phyloP scores from a whole-genome alignment of 805 yeast species.

The Hanseniaspora hatyaiensis region DNA sequence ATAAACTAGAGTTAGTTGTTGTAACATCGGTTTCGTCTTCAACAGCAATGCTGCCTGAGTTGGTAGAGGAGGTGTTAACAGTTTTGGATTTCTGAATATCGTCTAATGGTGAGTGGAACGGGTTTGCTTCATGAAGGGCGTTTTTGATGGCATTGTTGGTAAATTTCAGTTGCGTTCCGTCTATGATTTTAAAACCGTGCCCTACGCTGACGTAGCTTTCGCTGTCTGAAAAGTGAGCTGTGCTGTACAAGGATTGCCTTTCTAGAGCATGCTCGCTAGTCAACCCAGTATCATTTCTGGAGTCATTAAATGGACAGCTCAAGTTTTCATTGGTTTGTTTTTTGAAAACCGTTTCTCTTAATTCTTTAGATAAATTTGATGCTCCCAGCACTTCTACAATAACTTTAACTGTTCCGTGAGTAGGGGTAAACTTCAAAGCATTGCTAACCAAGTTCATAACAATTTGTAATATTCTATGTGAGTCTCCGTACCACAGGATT shows the following conservation, averaged over 20 bases:
- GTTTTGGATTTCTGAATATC: neutral
- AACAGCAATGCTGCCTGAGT: too few relatives aligned
- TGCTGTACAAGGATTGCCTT: neutral
- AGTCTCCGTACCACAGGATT: constrained; percentile 71
- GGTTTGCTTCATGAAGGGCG: too few relatives aligned
- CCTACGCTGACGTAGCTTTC: constrained; percentile 3
- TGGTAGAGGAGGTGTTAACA: neutral
- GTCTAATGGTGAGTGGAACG: constrained; percentile 9
- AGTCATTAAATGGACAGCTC: neutral
- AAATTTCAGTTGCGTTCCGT: constrained; percentile 2
- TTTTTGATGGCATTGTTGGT: too few relatives aligned
- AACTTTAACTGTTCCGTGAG: constrained; percentile 72
- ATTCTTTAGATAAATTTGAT: constrained; percentile 33
- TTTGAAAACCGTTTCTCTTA: constrained; percentile 27
- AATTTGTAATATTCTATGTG: constrained; percentile 80
- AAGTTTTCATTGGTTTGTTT: neutral
- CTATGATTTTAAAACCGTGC: constrained; percentile 4
- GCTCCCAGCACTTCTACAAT: constrained; percentile 61
- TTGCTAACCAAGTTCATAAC: constrained; percentile 87
- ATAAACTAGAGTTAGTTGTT: constrained; percentile 16
- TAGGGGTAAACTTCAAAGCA: constrained; percentile 84
- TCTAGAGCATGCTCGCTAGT: too few relatives aligned
- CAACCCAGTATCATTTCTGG: neutral
- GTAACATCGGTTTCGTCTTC: constrained; percentile 17
- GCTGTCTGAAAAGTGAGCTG: neutral